Evolutionary conservation across 108 stramenopile genomes (phyloP), one percentile per base, ranked within the genome.

Genomic region (Aurantiochytrium sp.): DNA sequence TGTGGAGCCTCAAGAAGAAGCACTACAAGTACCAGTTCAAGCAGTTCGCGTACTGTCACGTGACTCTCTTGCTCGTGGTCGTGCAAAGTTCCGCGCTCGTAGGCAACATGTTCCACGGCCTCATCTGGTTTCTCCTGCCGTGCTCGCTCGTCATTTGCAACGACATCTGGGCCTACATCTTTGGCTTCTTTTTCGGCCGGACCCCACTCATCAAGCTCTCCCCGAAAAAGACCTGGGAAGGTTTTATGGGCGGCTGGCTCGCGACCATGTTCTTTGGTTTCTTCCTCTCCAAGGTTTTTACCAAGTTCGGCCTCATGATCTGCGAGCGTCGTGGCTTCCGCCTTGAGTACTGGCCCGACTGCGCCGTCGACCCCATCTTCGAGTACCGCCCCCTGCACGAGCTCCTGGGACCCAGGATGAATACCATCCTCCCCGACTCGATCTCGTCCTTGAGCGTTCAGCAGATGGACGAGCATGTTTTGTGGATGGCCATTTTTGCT

Each of bases 161-260:
- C 89, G 99, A 99, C 89, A 87, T 94, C 89, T 97, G 96, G 92
- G 98, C 99, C 4, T 99, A 98, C 86, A 88, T 98, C 48, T 94
- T 92, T 48, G 99, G 99, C 6, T 95, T 97, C 19, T 95, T 93
- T 0, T 94, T 94, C 52, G 99, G 99, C 32, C 90, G 96, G 54
- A 98, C 97, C 87, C 90, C 93, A 54, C 94, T 95, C 12, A 97
- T 99, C 69, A 87, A 88, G 68, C 92, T 98, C 53, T 94, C 93
- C 34, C 98, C 98, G 55, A 97, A 98, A 86, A 97, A 99, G 91
- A 99, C 99, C 10, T 98, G 97, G 98, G 99, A 99, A 88, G 98
- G 98, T 21, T 97, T 97, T 91, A 92, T 97, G 36, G 97, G 97
- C 22, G 98, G 96, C 8, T 93, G 95, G 15, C 88, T 98, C 34